A percentile compares a stretch with the other conserved stretches of the same genome.
Conservation (phyloP, 148 eudicot species). For the Arbutus unedo region DNA sequence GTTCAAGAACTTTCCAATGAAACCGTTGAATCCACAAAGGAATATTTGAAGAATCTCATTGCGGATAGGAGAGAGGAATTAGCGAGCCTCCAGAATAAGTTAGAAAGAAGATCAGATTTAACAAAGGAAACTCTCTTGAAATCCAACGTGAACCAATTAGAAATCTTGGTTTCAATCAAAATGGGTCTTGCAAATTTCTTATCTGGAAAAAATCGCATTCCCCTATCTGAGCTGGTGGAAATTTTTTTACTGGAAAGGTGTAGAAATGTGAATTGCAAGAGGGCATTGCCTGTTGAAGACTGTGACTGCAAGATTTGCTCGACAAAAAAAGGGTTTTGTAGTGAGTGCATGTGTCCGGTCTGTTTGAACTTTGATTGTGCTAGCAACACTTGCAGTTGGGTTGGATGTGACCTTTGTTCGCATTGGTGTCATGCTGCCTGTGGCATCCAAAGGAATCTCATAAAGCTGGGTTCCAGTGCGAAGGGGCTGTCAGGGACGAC, state of each 20-base stretch:
- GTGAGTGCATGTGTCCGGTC: conserved; percentile 83
- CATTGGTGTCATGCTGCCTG: conserved; percentile 91
- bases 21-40: conserved; percentile 51
- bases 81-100: conserved; percentile 45
- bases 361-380: conserved; percentile 79
- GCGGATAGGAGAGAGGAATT: conserved; percentile 48
- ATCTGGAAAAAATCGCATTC: conserved; percentile 30
- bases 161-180: conserved; percentile 61
- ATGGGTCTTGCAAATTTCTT: conserved; percentile 61
- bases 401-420: conserved; percentile 81
- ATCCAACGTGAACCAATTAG: conserved; percentile 52
- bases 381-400: conserved; percentile 84
- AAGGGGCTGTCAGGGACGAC: conserved; percentile 54
- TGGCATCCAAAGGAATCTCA: conserved; percentile 57
- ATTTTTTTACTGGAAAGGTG: conserved; percentile 66
- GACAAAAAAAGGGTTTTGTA: conserved; percentile 72
- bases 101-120: conserved; percentile 55
- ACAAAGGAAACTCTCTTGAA: conserved; percentile 58
- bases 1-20: conserved; percentile 64
- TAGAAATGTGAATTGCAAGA: conserved; percentile 64
- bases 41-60: conserved; percentile 51
- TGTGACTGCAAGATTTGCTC: conserved; percentile 92
- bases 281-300: conserved; percentile 72
- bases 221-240: conserved; percentile 51
- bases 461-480: conserved; percentile 58